Base-by-base conservation (phyloP, 371 early-diverging fungal species). In the Polyrhizophydium stewartii region DNA sequence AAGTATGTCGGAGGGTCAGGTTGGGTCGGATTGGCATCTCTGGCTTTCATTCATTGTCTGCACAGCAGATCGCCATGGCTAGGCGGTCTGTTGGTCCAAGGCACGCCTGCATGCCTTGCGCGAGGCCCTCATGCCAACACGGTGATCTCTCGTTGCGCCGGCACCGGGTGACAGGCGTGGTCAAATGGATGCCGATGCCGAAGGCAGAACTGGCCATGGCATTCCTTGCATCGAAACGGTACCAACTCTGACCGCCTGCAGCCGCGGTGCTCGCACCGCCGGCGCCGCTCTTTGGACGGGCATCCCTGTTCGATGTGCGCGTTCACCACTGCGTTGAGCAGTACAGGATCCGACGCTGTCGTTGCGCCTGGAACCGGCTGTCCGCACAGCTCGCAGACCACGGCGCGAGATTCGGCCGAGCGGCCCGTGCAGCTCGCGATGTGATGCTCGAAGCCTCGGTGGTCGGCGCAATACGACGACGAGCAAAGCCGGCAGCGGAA, bases 401-500 rank as follows among this genome's bases (percentile, higher is more conserved):
- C 35, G 7, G 35, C 13, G 33, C 55, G 28, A 13, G 16, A 1
- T 51, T 32, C 10, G 50, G 32, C 21, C 19, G 12, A 0, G 31
- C 55, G 64, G 0, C 58, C 60, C 0, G 53, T 27, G 52, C 64
- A 64, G 24, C 27, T 38, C 3, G 35, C 7, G n/a, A 55, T 33
- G 55, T 68, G 68, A 30, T 60, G n/a, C 21, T 68, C 38, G 49
- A 60, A 60, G 46, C 12, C 28, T 25, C 55, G 46, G 61, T 68
- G 68, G n/a, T 38, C 52, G 32, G 30, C 28, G 57, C 69, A 68
- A 43, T 62, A 68, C 28, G 28, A 22, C 1, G 25, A 16, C 17
- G 33, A 28, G 59, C 71, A 70, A 35, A 43, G 60, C 25, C 32
- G 41, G 60, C 71, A 70, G 21, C 50, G n/a, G 64, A 64, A 70